Conservation (phyloP, 2,329 filamentous ascomycete genomes). For the Pestalotiopsis sp. region DNA sequence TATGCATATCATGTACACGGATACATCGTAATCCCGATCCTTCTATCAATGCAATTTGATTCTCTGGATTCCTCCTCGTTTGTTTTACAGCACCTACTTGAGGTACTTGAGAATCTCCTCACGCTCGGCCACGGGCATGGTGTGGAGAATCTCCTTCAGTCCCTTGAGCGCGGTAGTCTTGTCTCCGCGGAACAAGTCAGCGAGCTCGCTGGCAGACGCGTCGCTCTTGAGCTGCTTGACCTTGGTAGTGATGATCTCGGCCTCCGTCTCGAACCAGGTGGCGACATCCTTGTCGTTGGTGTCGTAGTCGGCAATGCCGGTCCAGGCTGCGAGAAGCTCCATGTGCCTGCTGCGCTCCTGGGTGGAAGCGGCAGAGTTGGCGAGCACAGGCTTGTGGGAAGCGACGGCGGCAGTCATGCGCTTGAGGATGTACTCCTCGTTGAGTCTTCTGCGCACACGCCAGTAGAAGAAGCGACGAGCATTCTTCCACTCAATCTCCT, state of each 20-base stretch:
- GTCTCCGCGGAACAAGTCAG: constrained; percentile 46
- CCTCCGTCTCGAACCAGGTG: constrained; percentile 95
- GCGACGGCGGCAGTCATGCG: constrained; percentile 65
- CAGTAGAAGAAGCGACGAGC: constrained; percentile 99
- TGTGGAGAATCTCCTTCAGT: constrained; percentile 81
- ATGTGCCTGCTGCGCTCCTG: constrained; percentile 58
- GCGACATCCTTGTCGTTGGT: constrained; percentile 82
- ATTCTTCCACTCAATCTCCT: constrained; percentile 82
- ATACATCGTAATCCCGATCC: neutral
- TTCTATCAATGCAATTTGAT: neutral
- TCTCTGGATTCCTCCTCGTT: neutral
- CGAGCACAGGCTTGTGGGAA: constrained; percentile 35
- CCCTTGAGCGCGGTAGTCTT: constrained; percentile 79
- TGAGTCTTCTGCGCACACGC: constrained; percentile 94
- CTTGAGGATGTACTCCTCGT: constrained; percentile 96
- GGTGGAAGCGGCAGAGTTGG: constrained; percentile 37
- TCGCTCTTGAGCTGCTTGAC: constrained; percentile 83
- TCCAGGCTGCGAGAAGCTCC: constrained; percentile 81
- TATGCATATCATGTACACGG: constrained; percentile 4
- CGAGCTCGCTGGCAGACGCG: constrained; percentile 53
- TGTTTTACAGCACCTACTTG: constrained; percentile 33
- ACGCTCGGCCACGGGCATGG: constrained; percentile 86
- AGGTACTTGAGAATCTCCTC: constrained; percentile 74
- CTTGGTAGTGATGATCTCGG: constrained; percentile 80
- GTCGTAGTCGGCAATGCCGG: constrained; percentile 74